phyloP scores from a whole-genome alignment of 2,329 filamentous ascomycete genomes.

The Colletotrichum orchidophilum region DNA sequence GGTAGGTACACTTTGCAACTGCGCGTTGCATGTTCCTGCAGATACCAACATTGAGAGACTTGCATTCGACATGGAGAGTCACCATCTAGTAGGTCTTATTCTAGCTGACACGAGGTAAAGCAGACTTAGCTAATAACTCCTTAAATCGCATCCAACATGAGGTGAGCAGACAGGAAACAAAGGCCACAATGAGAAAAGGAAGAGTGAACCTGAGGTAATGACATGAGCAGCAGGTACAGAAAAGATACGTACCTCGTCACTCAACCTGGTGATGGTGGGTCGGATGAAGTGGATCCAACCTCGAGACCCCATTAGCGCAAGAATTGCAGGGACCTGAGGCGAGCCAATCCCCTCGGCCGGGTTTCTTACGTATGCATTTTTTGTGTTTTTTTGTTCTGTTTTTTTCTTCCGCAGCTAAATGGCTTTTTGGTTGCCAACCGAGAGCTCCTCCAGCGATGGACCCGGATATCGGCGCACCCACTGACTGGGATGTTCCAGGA shows the following conservation, averaged over 20 bases:
- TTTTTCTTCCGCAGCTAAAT: not conserved
- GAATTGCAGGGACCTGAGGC: slow-evolving; percentile 22
- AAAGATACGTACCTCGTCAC: slow-evolving; percentile 1
- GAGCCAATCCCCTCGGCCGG: slow-evolving; percentile 23
- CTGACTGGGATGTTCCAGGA: slow-evolving; percentile 25
- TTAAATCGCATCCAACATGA: not conserved
- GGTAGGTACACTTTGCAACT: not conserved
- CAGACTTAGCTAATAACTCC: not conserved
- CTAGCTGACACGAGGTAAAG: not conserved
- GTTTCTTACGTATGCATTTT: slow-evolving; percentile 8
- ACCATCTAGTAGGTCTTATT: not conserved
- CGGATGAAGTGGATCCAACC: slow-evolving; percentile 5
- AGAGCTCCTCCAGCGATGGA: not conserved
- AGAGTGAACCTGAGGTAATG: slow-evolving; percentile 4
- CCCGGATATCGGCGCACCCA: slow-evolving; percentile 23
- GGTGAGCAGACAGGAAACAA: not conserved
- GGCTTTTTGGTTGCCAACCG: not conserved
- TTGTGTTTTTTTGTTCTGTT: not conserved
- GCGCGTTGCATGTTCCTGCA: slow-evolving; percentile 15
- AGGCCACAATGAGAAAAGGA: not conserved
- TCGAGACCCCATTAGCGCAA: slow-evolving; percentile 24
- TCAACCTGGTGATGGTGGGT: slow-evolving; percentile 6
- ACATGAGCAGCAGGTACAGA: slow-evolving; percentile 14
- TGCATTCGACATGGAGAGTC: not conserved
- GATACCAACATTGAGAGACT: slow-evolving; percentile 4